These are phyloP conservation scores for Bertia moriformis DNA, from an alignment of 2,329 filamentous ascomycete genomes.

Conservation along the genomic window DNA sequence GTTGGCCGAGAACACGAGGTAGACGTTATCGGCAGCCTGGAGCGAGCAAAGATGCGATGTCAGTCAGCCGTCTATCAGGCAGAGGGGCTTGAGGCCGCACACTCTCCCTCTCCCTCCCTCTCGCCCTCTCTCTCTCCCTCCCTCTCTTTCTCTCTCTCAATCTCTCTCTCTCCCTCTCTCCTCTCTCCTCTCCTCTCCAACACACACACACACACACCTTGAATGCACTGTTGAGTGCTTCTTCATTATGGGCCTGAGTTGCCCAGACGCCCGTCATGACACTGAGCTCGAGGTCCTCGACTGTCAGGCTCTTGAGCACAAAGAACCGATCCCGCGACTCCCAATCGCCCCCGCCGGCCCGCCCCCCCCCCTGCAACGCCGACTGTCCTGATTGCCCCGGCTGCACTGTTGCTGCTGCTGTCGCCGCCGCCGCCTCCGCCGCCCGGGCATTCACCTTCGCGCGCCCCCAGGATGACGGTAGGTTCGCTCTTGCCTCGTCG, in stretches of 20 bases:
- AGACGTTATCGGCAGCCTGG: conserved; percentile 69
- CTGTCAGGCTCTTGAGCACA: conserved; percentile 79
- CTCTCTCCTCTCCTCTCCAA: background rate
- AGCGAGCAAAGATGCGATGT: too few species aligned
- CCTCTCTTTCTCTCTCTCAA: too few species aligned
- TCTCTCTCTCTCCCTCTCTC: background rate
- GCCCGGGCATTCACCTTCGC: too few species aligned
- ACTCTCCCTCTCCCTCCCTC: background rate
- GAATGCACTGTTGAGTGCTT: conserved; percentile 68
- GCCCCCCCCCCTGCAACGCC: conserved; percentile 4
- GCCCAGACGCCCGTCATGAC: conserved; percentile 84
- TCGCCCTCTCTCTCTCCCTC: too few species aligned
- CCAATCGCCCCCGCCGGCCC: conserved; percentile 7
- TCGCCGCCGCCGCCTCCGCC: too few species aligned
- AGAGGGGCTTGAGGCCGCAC: background rate
- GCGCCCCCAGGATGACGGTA: too few species aligned
- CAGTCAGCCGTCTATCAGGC: background rate
- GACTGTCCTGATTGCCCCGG: conserved; percentile 2
- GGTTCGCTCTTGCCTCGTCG: too few species aligned
- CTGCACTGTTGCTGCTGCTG: conserved; percentile 5
- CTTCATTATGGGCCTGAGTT: conserved; percentile 85
- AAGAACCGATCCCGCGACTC: conserved; percentile 67
- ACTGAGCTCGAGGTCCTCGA: conserved; percentile 79
- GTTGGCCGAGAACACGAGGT: conserved; percentile 88
- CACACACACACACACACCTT: conserved; percentile 36